A percentile compares a stretch with the other conserved stretches of the same genome.
These are phyloP conservation scores for Juglanconis juglandina DNA, from an alignment of 2,329 filamentous ascomycete species.

Conservation along the genomic window DNA sequence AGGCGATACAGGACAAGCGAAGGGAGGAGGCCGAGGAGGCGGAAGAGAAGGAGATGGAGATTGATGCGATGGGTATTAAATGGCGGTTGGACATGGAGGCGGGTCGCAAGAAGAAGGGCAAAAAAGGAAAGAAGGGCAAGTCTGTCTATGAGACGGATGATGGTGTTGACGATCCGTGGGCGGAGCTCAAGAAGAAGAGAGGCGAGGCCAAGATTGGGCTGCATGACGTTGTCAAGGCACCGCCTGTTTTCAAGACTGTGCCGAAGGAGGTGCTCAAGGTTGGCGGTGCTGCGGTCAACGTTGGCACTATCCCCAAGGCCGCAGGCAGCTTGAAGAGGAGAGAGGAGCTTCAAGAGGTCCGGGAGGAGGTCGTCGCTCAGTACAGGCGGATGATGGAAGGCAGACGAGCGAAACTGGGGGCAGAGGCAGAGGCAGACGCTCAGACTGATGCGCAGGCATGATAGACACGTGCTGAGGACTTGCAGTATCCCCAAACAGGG, in stretches of 20 bases:
- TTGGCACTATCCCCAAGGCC: conserved; percentile 64
- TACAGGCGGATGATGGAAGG: conserved; percentile 69
- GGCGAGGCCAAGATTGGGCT: conserved; percentile 51
- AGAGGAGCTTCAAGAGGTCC: conserved; percentile 68
- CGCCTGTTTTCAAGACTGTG: conserved; percentile 67
- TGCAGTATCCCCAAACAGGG: too few relatives aligned
- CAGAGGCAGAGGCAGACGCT: neutral
- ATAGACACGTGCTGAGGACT: too few relatives aligned
- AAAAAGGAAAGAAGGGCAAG: conserved; percentile 37
- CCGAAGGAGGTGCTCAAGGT: conserved; percentile 63
- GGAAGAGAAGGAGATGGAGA: conserved; percentile 60
- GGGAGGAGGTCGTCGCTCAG: conserved; percentile 67
- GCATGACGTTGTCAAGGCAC: conserved; percentile 66
- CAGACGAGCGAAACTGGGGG: conserved; percentile 31
- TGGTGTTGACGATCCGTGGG: conserved; percentile 69
- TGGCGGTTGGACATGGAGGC: conserved; percentile 47
- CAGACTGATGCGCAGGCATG: neutral
- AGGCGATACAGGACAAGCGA: conserved; percentile 58
- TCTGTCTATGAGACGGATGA: conserved; percentile 41
- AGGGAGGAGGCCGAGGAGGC: conserved; percentile 64
- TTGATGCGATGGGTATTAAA: conserved; percentile 49
- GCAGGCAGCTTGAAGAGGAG: conserved; percentile 69
- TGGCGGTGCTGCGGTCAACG: conserved; percentile 61
- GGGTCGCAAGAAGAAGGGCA: conserved; percentile 30
- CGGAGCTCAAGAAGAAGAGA: conserved; percentile 64